phyloP scores from a whole-genome alignment of 306 rosid species.

The Rosa persica region DNA sequence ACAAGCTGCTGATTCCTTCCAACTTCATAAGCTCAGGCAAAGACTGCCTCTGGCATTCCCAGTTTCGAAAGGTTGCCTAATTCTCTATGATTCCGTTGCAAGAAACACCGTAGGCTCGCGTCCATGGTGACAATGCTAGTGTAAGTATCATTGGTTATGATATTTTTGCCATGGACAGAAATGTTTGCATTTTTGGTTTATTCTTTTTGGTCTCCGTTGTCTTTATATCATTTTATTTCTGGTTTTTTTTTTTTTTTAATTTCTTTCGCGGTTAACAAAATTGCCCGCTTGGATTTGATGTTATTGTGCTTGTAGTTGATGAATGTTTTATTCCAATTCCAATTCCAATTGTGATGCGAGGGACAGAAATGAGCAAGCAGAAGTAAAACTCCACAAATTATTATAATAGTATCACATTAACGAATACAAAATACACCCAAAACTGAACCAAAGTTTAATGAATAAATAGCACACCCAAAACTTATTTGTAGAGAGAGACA shows the following conservation, averaged over 20 bases:
- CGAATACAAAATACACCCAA: constrained; percentile 6
- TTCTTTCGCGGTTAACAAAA: not conserved
- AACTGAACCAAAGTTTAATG: constrained; percentile 21
- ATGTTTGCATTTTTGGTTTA: not conserved
- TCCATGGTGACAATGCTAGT: constrained; percentile 4
- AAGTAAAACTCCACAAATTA: not conserved
- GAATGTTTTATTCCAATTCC: not conserved
- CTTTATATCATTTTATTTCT: not conserved
- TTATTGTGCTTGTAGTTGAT: not conserved
- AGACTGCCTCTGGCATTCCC: not conserved
- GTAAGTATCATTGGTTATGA: constrained; percentile 5
- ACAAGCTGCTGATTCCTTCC: not conserved
- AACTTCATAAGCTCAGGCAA: not conserved
- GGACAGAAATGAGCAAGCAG: not conserved
- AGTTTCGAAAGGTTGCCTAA: not conserved
- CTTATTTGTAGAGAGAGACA: constrained; percentile 38
- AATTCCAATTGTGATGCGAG: not conserved
- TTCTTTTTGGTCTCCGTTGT: not conserved
- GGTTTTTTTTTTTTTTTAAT: not conserved
- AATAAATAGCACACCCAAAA: constrained; percentile 36
- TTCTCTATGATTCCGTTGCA: not conserved
- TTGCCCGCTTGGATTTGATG: not conserved
- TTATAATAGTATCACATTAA: not conserved
- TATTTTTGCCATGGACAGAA: not conserved
- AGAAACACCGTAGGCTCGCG: not conserved